phyloP scores from a whole-genome alignment of 805 yeast genomes.

The Hanseniaspora hatyaiensis region DNA sequence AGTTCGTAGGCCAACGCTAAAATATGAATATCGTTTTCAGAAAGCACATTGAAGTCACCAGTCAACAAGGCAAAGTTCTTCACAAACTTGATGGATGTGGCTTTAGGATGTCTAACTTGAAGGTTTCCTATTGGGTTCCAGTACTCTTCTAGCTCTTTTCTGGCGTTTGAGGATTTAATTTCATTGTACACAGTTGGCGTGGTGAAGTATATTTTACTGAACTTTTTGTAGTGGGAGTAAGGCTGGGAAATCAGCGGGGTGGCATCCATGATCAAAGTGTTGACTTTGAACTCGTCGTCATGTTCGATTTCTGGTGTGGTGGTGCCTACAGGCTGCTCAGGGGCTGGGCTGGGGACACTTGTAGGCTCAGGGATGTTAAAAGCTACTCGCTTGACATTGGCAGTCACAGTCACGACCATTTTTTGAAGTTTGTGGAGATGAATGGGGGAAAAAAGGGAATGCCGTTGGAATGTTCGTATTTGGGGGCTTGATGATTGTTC shows the following conservation, averaged over 20 bases:
- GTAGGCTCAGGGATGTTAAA: not conserved
- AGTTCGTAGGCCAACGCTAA: constrained; percentile 84
- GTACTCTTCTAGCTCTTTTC: constrained; percentile 54
- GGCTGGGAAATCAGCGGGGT: constrained; percentile 86
- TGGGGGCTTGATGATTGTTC: no score
- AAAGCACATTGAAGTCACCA: constrained; percentile 82
- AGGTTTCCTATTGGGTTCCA: constrained; percentile 59
- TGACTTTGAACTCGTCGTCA: constrained; percentile 30
- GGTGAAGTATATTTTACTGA: constrained; percentile 64
- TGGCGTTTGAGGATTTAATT: constrained; percentile 72
- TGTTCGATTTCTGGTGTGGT: constrained; percentile 5
- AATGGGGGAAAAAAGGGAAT: no score
- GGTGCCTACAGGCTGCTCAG: not conserved
- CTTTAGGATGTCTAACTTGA: constrained; percentile 63
- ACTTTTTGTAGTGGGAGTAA: constrained; percentile 56
- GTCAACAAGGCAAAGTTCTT: constrained; percentile 69
- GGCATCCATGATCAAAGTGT: constrained; percentile 75
- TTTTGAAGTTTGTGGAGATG: no score
- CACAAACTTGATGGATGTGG: constrained; percentile 51
- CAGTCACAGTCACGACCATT: constrained; percentile 5
- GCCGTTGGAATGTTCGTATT: no score
- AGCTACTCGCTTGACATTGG: constrained; percentile 3
- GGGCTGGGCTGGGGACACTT: not conserved
- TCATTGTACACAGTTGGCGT: constrained; percentile 87
- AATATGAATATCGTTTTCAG: constrained; percentile 84